phyloP scores from a whole-genome alignment of 2,329 filamentous ascomycete genomes.

The Fusarium coicis region DNA sequence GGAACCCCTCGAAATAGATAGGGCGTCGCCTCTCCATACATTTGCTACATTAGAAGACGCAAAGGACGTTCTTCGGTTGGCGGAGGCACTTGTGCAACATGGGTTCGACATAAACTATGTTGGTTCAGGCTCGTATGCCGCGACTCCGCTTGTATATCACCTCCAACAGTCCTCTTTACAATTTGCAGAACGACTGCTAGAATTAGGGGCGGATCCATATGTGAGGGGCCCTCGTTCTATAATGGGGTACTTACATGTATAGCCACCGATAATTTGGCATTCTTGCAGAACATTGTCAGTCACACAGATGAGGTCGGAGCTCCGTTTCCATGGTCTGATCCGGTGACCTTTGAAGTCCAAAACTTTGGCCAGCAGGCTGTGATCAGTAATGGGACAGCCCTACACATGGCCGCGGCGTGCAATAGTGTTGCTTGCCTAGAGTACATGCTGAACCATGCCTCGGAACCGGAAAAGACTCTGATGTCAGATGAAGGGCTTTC shows the following conservation, averaged over 20 bases:
- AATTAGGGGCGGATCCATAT: too few species aligned
- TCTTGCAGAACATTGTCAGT: background rate
- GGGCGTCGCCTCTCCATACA: background rate
- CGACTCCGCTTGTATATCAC: too few species aligned
- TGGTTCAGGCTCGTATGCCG: too few species aligned
- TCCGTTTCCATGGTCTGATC: background rate
- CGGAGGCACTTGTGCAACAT: too few species aligned
- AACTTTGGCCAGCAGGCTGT: background rate
- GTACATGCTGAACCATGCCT: background rate
- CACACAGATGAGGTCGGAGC: too few species aligned
- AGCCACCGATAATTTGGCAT: too few species aligned
- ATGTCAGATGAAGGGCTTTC: background rate
- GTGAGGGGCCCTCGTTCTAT: too few species aligned
- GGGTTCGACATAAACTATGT: too few species aligned
- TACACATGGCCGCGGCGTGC: background rate
- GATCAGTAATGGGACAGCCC: background rate
- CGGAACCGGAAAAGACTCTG: background rate
- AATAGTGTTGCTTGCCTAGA: background rate
- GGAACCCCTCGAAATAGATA: accelerated
- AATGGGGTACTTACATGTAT: too few species aligned
- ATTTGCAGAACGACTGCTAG: too few species aligned
- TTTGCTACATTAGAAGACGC: background rate
- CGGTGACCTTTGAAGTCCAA: background rate
- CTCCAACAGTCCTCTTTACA: too few species aligned
- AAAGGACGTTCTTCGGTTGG: background rate